These are phyloP conservation scores for Codiaeum variegatum DNA, from an alignment of 441 rosid species.

Conservation along the genomic window DNA sequence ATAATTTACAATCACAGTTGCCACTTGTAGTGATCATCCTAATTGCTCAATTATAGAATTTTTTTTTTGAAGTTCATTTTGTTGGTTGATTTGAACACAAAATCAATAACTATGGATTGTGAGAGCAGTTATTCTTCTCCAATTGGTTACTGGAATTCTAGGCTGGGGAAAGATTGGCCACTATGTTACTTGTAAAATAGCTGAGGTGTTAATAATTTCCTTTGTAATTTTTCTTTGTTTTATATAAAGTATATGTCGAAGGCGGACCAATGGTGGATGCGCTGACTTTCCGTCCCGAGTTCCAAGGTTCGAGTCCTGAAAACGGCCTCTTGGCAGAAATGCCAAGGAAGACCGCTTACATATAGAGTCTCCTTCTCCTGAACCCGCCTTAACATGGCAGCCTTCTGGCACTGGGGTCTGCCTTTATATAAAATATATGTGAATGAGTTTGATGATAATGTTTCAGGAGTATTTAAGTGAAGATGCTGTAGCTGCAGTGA, in stretches of 20 bases:
- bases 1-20: background rate
- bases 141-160: constrained; percentile 49
- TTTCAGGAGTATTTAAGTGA: constrained; percentile 58
- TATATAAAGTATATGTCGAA: too few species aligned
- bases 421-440: too few species aligned
- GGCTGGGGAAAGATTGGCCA: constrained; percentile 96
- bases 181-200: constrained; percentile 71
- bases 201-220: constrained; percentile 56
- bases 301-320: too few species aligned
- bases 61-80: background rate
- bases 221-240: background rate
- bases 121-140: constrained; percentile 48
- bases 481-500: constrained; percentile 60
- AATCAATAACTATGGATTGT: constrained; percentile 29
- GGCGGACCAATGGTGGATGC: too few species aligned
- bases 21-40: too few species aligned
- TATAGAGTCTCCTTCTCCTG: too few species aligned
- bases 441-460: too few species aligned
- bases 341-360: too few species aligned
- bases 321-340: too few species aligned
- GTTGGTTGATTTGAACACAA: background rate
- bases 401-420: too few species aligned
- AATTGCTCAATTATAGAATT: background rate
- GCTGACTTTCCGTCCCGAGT: too few species aligned
- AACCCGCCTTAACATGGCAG: too few species aligned